A percentile compares a stretch with the other conserved stretches of the same genome.
Evolutionary conservation across 257 asterid species (phyloP).

Genomic region (Solanum chilense): DNA sequence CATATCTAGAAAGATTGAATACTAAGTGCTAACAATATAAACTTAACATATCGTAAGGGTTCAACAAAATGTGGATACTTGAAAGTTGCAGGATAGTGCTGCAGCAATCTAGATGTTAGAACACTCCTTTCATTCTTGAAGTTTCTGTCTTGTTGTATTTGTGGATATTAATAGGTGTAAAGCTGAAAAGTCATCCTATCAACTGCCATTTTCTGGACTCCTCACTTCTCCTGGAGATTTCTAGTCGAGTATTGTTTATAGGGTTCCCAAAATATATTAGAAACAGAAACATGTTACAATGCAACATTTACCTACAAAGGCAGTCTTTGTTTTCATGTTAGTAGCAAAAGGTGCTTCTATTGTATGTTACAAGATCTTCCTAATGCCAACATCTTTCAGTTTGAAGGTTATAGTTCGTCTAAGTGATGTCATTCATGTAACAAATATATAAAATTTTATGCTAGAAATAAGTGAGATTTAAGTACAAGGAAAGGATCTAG

Average conservation of each 20-base stretch:
- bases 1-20: not conserved
- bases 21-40: not conserved
- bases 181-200: not conserved
- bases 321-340: not conserved
- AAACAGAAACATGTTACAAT: not conserved
- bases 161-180: not conserved
- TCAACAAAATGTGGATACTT: not conserved
- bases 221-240: not conserved
- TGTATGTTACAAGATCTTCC: not conserved
- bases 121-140: not conserved
- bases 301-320: not conserved
- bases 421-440: not conserved
- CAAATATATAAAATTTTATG: not conserved
- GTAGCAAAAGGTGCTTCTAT: not conserved
- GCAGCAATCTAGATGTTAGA: not conserved
- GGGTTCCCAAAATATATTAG: not conserved
- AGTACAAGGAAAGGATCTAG: not conserved
- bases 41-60: not conserved
- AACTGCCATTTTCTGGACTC: not conserved
- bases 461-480: not conserved
- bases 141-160: not conserved
- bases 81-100: not conserved
- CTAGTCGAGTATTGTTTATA: not conserved
- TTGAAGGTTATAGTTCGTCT: not conserved
- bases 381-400: not conserved